Evolutionary conservation across 768 basidiomycete species (phyloP).

Genomic region (Mycena rosella): DNA sequence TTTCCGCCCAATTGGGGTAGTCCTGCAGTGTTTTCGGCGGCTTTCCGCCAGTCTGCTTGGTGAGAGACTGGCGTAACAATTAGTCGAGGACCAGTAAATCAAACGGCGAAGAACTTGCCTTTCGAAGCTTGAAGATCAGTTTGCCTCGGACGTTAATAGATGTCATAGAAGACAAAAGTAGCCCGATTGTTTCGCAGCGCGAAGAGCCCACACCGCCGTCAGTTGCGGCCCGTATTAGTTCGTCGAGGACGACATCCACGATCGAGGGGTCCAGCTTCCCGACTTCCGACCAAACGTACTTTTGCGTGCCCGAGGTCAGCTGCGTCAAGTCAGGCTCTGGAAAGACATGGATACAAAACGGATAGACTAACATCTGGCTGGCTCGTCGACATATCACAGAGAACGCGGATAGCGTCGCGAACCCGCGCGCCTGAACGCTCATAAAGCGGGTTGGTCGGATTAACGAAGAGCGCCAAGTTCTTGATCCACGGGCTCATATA

Average conservation of each 20-base stretch:
- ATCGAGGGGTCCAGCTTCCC: slow-evolving; percentile 75
- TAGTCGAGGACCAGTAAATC: neutral
- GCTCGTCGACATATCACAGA: slow-evolving; percentile 80
- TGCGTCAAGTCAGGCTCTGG: slow-evolving; percentile 41
- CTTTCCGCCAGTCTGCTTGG: slow-evolving; percentile 73
- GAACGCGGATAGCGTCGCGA: slow-evolving; percentile 83
- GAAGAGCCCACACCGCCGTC: slow-evolving; percentile 84
- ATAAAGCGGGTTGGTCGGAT: slow-evolving; percentile 75
- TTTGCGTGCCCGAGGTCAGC: slow-evolving; percentile 77
- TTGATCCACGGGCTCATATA: slow-evolving; percentile 93
- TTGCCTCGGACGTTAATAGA: slow-evolving; percentile 85
- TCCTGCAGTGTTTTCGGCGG: slow-evolving; percentile 74
- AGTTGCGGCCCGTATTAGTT: slow-evolving; percentile 84
- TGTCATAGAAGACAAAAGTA: slow-evolving; percentile 79
- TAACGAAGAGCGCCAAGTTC: slow-evolving; percentile 79
- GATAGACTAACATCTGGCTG: slow-evolving; percentile 75
- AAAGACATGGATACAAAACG: neutral
- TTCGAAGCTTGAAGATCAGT: slow-evolving; percentile 83
- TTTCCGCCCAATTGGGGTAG: slow-evolving; percentile 84
- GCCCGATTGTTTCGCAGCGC: slow-evolving; percentile 80
- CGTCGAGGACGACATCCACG: slow-evolving; percentile 82
- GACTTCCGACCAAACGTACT: slow-evolving; percentile 83
- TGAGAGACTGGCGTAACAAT: slow-evolving; percentile 65
- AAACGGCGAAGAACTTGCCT: slow-evolving; percentile 57
- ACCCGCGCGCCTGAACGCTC: slow-evolving; percentile 81